phyloP scores from a whole-genome alignment of 208 protist species.

The Trypanosoma cruzi region DNA sequence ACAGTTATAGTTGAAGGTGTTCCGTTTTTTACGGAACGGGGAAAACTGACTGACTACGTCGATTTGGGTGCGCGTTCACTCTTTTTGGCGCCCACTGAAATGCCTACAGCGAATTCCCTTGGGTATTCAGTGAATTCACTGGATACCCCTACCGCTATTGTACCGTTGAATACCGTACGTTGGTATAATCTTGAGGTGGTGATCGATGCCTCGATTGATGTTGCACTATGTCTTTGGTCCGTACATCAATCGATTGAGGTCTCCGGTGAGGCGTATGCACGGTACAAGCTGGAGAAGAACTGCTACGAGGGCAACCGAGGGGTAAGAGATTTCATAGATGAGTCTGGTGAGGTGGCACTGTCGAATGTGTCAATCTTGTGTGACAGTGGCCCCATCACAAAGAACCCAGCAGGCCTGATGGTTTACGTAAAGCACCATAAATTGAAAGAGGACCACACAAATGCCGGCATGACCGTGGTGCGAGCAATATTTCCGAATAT shows the following conservation, averaged over 20 bases:
- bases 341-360: conserved; percentile 34
- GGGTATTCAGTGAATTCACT: neutral
- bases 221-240: conserved; percentile 26
- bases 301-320: conserved; percentile 21
- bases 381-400: conserved; percentile 38
- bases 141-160: neutral
- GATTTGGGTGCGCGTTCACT: conserved; percentile 36
- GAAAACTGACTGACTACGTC: conserved; percentile 30
- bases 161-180: conserved; percentile 1
- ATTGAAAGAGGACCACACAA: conserved; percentile 23
- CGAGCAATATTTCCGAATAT: conserved; percentile 26
- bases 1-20: conserved; percentile 41
- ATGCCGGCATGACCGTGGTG: conserved; percentile 23
- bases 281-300: conserved; percentile 33
- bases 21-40: conserved; percentile 27
- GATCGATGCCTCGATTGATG: conserved; percentile 21
- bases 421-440: conserved; percentile 35
- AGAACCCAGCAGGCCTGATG: conserved; percentile 21
- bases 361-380: conserved; percentile 34
- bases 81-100: conserved; percentile 24
- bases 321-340: conserved; percentile 35
- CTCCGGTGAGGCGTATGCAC: conserved; percentile 19
- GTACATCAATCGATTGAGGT: conserved; percentile 32
- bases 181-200: conserved; percentile 31
- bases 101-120: neutral